A percentile compares a stretch with the other conserved stretches of the same genome.
phyloP scores from a whole-genome alignment of 441 rosid genomes.

The Eruca vesicaria region DNA sequence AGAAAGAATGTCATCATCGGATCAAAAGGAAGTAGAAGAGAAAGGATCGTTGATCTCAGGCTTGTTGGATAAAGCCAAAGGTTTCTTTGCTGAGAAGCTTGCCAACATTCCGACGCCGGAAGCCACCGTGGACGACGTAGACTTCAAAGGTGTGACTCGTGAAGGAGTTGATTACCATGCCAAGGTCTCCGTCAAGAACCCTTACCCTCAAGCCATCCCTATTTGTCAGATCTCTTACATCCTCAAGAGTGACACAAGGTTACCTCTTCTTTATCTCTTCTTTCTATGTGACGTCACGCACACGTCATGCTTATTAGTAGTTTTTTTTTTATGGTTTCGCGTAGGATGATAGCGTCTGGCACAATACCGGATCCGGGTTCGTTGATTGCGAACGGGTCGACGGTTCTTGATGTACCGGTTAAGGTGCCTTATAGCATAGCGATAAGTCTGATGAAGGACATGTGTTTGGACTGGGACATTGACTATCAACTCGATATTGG shows the following conservation, averaged over 20 bases:
- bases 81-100: constrained; percentile 63
- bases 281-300: not conserved
- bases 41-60: constrained; percentile 39
- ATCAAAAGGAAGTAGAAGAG: constrained; percentile 30
- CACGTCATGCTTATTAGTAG: not conserved
- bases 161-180: constrained; percentile 62
- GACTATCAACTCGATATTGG: constrained; percentile 75
- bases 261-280: not conserved
- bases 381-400: constrained; percentile 55
- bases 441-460: constrained; percentile 64
- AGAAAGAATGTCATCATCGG: constrained; percentile 21
- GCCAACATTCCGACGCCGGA: constrained; percentile 67
- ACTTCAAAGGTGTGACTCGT: constrained; percentile 55
- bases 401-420: constrained; percentile 60
- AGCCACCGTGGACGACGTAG: constrained; percentile 56
- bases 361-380: constrained; percentile 90
- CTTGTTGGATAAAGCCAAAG: constrained; percentile 64
- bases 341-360: constrained; percentile 60
- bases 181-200: constrained; percentile 65
- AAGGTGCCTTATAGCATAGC: constrained; percentile 68
- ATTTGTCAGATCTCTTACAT: constrained; percentile 75
- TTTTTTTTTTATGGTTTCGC: not conserved
- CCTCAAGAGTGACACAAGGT: constrained; percentile 82
- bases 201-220: constrained; percentile 65
- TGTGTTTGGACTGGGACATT: constrained; percentile 82